Base-by-base conservation (phyloP, 176 grass and related monocot genomes). In the Cenchrus americanus region DNA sequence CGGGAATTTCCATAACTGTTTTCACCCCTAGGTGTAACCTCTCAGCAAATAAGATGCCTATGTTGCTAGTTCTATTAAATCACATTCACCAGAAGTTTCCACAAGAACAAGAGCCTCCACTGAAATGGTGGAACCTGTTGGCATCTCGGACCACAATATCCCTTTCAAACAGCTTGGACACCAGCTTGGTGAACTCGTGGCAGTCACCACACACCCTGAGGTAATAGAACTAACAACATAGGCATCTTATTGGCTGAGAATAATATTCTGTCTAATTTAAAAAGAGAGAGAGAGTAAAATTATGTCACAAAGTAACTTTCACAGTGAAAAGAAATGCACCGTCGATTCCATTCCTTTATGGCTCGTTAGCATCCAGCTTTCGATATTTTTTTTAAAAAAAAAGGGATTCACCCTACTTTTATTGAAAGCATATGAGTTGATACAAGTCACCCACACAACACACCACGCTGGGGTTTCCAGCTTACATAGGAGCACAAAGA, bases 71-170 rank as follows among this genome's bases (percentile, higher is more conserved):
- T 85, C 13, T 57, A 68, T 10, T 32, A 69, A 75, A 2, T 8
- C 41, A 61, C 75, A 12, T 61, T 94, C 80, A 94, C 92, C 89
- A 94, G 77, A 87, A 89, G 58, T 91, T 83, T 17, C 81, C 82
- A 18, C 92, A 94, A 27, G 92, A 94, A 85, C 92, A 94, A 32
- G 17, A 82, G 8, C 92, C 92, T 12, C 67, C 84, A 82, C 52
- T 91, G 84, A 94, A 94, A 75, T 91, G 92, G 75, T 94, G 92
- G 85, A 94, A 94, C 50, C 92, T 82, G 66, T 94, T 94, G 62
- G 86, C 80, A 50, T 91, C 92, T 49, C 92, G 78, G 66, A 94
- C 89, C 30, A 91, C 74, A 5, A 94, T 89, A 6, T 94, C 86
- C 43, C 83, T 83, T 9, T 79, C 84, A 14, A 84, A 94, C 4